Evolutionary conservation across 768 basidiomycete species (phyloP).

Genomic region (Russula sp.): DNA sequence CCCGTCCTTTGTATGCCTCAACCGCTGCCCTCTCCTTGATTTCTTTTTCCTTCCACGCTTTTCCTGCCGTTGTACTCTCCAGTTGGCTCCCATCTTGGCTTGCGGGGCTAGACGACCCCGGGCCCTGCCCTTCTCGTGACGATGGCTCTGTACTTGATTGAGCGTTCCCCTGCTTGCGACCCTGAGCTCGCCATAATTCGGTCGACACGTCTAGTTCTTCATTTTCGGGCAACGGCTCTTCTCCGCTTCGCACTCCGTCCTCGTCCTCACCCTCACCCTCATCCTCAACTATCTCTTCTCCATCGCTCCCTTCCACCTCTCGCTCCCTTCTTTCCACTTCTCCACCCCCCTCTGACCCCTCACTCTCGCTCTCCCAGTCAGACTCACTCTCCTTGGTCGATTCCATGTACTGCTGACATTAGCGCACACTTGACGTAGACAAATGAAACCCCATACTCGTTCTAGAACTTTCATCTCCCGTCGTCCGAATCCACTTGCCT

Average conservation of each 20-base stretch:
- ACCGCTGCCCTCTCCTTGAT: constrained; percentile 55
- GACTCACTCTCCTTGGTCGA: constrained; percentile 24
- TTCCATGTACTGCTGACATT: constrained; percentile 22
- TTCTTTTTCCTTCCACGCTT: constrained; percentile 4
- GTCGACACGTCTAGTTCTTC: background rate
- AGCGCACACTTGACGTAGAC: constrained; percentile 2
- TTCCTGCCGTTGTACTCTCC: constrained; percentile 4
- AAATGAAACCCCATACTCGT: constrained; percentile 46
- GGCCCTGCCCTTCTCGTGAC: background rate
- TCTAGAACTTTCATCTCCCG: constrained; percentile 78
- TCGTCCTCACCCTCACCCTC: background rate
- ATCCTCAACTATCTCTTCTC: constrained; percentile 3
- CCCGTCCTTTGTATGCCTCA: constrained; percentile 52
- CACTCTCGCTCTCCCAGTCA: constrained; percentile 29
- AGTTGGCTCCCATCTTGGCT: background rate
- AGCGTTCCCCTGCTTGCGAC: background rate
- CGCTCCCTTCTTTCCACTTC: constrained; percentile 21
- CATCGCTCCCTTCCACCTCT: constrained; percentile 6
- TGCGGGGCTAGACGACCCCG: background rate
- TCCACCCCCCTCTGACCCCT: constrained; percentile 25
- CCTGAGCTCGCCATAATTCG: background rate
- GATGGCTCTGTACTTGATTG: background rate
- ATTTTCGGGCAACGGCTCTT: background rate
- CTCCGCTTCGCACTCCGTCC: background rate
- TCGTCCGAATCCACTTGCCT: constrained; percentile 88